phyloP scores from a whole-genome alignment of 495 filamentous ascomycete genomes.

The Lichenothelia convexa region DNA sequence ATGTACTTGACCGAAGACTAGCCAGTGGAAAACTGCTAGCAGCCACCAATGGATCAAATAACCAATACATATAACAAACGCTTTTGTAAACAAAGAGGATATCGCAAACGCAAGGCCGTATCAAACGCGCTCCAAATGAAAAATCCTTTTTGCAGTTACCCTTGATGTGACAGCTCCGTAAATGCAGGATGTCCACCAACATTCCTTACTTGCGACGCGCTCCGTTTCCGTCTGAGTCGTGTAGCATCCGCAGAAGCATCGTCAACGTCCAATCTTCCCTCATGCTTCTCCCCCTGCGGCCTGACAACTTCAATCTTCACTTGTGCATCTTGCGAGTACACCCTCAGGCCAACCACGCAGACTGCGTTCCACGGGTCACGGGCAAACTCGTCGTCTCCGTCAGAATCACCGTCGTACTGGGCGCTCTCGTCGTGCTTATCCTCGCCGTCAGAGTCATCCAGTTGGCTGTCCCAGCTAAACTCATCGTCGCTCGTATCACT shows the following conservation, averaged over 20 bases:
- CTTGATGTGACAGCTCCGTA: too few species aligned
- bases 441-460: not conserved
- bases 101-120: too few species aligned
- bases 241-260: constrained; percentile 21
- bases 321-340: constrained; percentile 40
- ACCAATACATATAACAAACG: too few species aligned
- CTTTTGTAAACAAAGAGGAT: too few species aligned
- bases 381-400: constrained; percentile 17
- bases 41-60: too few species aligned
- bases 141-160: too few species aligned
- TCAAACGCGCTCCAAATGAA: too few species aligned
- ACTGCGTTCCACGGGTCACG: constrained; percentile 70
- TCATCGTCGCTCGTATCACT: constrained; percentile 10
- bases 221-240: too few species aligned
- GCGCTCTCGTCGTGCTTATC: constrained; percentile 1
- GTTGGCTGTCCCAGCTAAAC: not conserved
- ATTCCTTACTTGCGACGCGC: too few species aligned
- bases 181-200: too few species aligned
- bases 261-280: constrained; percentile 34
- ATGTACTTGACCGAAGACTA: too few species aligned
- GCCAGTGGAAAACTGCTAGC: too few species aligned
- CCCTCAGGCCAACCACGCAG: constrained; percentile 56
- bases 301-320: constrained; percentile 35
- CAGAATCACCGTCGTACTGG: not conserved
- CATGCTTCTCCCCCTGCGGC: constrained; percentile 32